Conservation (phyloP, 306 rosid genomes). For the Herpetospermum pedunculosum region DNA sequence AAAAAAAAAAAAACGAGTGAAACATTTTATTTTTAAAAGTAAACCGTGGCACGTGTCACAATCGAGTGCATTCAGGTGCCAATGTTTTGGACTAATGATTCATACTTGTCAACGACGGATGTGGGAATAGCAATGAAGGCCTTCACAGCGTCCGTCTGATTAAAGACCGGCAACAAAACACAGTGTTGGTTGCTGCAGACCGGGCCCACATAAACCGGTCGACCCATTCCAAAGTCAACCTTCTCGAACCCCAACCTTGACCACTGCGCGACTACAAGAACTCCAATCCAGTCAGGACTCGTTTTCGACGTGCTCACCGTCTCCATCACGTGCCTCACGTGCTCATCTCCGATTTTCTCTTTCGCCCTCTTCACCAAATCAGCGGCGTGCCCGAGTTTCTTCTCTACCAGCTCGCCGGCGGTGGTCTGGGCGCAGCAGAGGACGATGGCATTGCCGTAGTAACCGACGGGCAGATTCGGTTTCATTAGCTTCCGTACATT, state of each 20-base stretch:
- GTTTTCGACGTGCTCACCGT: conserved; percentile 41
- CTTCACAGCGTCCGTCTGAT: conserved; percentile 49
- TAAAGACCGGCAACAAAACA: conserved; percentile 48
- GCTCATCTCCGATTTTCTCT: conserved; percentile 47
- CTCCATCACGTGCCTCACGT: conserved; percentile 55
- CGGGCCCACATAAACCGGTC: conserved; percentile 55
- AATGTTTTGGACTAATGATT: too few relatives aligned
- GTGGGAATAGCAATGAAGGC: conserved; percentile 73
- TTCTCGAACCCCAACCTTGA: conserved; percentile 75
- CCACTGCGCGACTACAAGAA: conserved; percentile 76
- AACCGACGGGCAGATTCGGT: conserved; percentile 61
- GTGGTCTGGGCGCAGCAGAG: conserved; percentile 57
- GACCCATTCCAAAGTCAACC: conserved; percentile 66
- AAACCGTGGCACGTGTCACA: too few relatives aligned
- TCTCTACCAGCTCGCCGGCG: conserved; percentile 40
- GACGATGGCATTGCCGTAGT: conserved; percentile 81
- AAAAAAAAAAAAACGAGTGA: too few relatives aligned
- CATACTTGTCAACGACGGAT: conserved; percentile 46
- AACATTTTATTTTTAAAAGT: too few relatives aligned
- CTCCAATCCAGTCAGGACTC: conserved; percentile 84
- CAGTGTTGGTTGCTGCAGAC: conserved; percentile 67
- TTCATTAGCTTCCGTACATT: conserved; percentile 58
- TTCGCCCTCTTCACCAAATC: conserved; percentile 52
- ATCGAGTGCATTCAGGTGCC: too few relatives aligned
- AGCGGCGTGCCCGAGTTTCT: conserved; percentile 35